Evolutionary conservation across 768 basidiomycete species (phyloP), one percentile per base, ranked within the genome.

Genomic region (Tulasnella sp.): DNA sequence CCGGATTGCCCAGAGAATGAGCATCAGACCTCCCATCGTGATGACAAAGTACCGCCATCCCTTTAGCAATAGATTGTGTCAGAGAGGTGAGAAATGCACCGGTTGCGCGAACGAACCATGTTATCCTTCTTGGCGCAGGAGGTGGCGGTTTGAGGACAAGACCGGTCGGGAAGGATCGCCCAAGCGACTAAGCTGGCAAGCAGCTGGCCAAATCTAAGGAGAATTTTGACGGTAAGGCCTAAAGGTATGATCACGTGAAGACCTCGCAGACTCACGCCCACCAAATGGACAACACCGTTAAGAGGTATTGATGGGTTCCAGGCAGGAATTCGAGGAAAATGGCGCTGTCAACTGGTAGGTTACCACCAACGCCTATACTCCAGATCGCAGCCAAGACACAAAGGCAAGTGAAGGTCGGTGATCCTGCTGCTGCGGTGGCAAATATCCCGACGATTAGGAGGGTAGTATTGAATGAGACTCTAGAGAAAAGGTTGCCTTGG

Each of bases 11-110:
- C 86, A 90, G 52, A 90, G 80, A 44, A 88, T 17, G 71, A 91
- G 80, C 80, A 89, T 90, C 40, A 90, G 77, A 0, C 87, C 90
- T 7, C 90, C 89, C 86, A 91, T 87, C 14, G 85, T 79, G 77
- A 84, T 89, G n/a, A 90, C 81, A 77, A 90, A 87, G 78, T 90
- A 90, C 32, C 90, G 83, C 90, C 90, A 92, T 22, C 90, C 90
- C 79, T 85, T 78, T 40, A 9, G n/a, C 35, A 37, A 1, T 17
- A 16, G 16, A 7, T 4, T 2, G 17, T 26, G 1, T 59, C 52
- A 59, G 52, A 5, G 9, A 29, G 11, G 52, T 3, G 3, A 12
- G 3, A 59, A 29, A n/a, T n/a, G 26, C 12, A 1, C 11, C 6
- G 12, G 14, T 5, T n/a, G n/a, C n/a, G n/a, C n/a, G 26, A n/a